Conservation (phyloP, 2,329 filamentous ascomycete species). For the Fusarium cyanostomum region DNA sequence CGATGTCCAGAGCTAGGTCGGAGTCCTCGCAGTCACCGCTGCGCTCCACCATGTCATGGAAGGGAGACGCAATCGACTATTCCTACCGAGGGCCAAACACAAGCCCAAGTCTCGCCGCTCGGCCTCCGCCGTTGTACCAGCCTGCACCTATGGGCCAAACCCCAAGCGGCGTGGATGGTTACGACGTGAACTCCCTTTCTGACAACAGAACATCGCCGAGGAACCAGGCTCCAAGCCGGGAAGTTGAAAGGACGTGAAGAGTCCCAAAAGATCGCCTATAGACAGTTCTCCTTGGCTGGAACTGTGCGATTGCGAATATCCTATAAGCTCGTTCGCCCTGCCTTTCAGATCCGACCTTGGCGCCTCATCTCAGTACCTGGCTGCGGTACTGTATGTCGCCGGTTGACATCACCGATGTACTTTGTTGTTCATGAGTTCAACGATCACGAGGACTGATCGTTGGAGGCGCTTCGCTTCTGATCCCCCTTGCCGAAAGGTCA, state of each 20-base stretch:
- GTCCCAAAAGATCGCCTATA: not conserved
- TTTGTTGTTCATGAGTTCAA: not conserved
- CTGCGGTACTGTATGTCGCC: not conserved
- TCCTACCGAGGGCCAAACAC: slow-evolving; percentile 58
- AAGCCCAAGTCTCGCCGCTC: slow-evolving; percentile 58
- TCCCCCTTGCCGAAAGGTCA: not conserved
- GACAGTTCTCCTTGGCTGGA: not conserved
- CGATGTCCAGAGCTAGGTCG: slow-evolving; percentile 64
- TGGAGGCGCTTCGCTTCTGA: not conserved
- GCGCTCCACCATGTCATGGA: slow-evolving; percentile 70
- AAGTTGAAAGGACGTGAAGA: not conserved
- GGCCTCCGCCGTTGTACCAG: slow-evolving; percentile 62
- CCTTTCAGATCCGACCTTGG: not conserved
- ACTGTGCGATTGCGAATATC: not conserved
- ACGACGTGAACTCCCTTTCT: slow-evolving; percentile 11
- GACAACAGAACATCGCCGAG: slow-evolving; percentile 11
- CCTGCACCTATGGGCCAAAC: slow-evolving; percentile 55
- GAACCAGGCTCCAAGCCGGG: slow-evolving; percentile 5
- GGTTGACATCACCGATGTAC: not conserved
- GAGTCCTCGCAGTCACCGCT: slow-evolving; percentile 68
- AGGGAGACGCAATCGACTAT: slow-evolving; percentile 68
- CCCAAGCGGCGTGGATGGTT: slow-evolving; percentile 8
- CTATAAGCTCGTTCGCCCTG: not conserved
- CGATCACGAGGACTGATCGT: not conserved
- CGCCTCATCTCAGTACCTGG: not conserved